A percentile compares a stretch with the other conserved stretches of the same genome.
These are phyloP conservation scores for Wickerhamiella kazuoi DNA, from an alignment of 805 yeast species.

Conservation along the genomic window DNA sequence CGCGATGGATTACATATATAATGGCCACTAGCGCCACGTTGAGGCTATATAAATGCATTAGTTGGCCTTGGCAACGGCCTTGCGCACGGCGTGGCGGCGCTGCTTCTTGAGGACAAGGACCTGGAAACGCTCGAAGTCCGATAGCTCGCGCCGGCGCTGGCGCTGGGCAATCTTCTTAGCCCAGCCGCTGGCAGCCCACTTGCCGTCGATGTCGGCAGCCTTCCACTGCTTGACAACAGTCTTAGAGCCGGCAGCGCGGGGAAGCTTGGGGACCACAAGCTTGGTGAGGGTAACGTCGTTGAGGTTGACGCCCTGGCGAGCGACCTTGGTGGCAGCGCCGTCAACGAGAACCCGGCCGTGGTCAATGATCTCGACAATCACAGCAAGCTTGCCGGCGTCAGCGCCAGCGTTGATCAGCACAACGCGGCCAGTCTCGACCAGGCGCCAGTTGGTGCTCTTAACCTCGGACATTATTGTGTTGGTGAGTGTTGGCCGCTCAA, in stretches of 20 bases:
- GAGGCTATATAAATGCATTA: constrained; percentile 1
- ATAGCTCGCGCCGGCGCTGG: constrained; percentile 78
- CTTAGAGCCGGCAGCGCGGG: constrained; percentile 88
- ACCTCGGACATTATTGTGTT: constrained; percentile 17
- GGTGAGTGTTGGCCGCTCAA: too few species aligned
- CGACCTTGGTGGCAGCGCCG: constrained; percentile 79
- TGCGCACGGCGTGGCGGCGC: constrained; percentile 85
- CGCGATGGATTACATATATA: background rate
- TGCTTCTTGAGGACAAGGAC: constrained; percentile 94
- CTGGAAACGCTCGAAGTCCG: constrained; percentile 99
- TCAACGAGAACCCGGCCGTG: constrained; percentile 96
- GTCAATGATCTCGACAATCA: constrained; percentile 97
- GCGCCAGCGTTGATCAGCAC: constrained; percentile 74
- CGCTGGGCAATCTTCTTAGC: constrained; percentile 96
- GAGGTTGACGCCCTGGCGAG: constrained; percentile 82
- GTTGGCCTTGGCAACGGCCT: constrained; percentile 86
- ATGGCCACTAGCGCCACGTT: background rate
- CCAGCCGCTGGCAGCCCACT: constrained; percentile 92
- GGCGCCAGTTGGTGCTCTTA: constrained; percentile 97
- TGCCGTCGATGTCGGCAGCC: constrained; percentile 69
- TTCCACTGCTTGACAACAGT: constrained; percentile 84
- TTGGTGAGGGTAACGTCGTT: constrained; percentile 87
- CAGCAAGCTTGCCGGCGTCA: constrained; percentile 68
- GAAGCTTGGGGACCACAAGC: constrained; percentile 62
- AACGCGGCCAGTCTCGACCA: constrained; percentile 98